phyloP scores from a whole-genome alignment of 1,284 basidiomycete species.

The Cutaneotrichosporon curvatum region DNA sequence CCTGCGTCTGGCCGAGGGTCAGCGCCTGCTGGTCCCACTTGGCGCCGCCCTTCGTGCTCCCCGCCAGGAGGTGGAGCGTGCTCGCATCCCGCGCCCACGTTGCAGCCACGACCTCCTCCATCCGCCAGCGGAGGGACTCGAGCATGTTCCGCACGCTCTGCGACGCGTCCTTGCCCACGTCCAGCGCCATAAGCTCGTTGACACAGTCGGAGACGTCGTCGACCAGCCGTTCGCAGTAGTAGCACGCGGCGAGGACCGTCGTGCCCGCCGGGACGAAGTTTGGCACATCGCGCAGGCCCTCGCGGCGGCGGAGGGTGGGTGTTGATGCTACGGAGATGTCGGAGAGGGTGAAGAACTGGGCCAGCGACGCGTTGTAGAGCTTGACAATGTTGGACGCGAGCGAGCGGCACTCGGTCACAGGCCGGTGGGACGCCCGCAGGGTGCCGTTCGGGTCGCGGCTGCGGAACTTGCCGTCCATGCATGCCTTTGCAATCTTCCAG shows the following conservation, averaged over 20 bases:
- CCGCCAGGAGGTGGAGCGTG: constrained; percentile 73
- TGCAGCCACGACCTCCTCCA: constrained; percentile 70
- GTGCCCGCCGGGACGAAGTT: constrained; percentile 66
- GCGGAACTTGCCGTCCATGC: constrained; percentile 84
- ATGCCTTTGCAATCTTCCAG: constrained; percentile 85
- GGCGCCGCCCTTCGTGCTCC: constrained; percentile 51
- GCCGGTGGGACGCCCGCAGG: constrained; percentile 48
- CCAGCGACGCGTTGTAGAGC: constrained; percentile 76
- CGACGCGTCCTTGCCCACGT: constrained; percentile 67
- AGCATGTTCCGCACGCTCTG: constrained; percentile 65
- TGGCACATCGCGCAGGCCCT: constrained; percentile 40
- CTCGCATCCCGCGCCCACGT: constrained; percentile 83
- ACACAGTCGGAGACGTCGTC: constrained; percentile 78
- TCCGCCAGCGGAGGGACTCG: constrained; percentile 78
- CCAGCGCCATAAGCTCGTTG: constrained; percentile 71
- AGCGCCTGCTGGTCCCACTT: too few relatives aligned
- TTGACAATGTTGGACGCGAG: constrained; percentile 90
- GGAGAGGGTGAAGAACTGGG: constrained; percentile 83
- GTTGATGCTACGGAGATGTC: constrained; percentile 56
- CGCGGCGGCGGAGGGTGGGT: constrained; percentile 16
- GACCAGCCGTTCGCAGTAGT: constrained; percentile 72
- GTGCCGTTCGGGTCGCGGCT: constrained; percentile 47
- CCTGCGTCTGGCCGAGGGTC: not conserved
- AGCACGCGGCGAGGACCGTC: constrained; percentile 72
- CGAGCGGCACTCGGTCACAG: constrained; percentile 72